Evolutionary conservation across 306 rosid species (phyloP), one percentile per base, ranked within the genome.

Genomic region (barrel medic (Medicago truncatula)): DNA sequence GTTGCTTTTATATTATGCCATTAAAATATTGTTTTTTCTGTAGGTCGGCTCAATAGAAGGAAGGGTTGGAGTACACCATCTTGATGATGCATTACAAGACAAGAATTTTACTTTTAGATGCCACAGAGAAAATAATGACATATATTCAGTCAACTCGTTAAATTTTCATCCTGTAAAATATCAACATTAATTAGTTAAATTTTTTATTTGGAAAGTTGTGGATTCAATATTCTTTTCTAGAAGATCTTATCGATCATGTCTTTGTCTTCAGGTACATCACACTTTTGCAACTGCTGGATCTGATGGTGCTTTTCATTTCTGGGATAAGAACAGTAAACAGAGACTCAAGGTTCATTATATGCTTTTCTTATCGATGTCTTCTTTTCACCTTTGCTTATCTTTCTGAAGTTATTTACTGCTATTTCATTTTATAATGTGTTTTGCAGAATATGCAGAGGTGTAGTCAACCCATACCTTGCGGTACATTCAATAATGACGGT

Each of bases 231-330:
- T 23, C 50, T 68, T 68, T 75, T 71, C 52, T 52, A 68, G 82
- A 56, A 49, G 71, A 40, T 72, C 85, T 75, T 40, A 36, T 50
- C 66, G 46, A 38, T n/a, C n/a, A n/a, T 67, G 53, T 38, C 63
- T 63, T 73, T 75, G 52, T 20, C 23, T 81, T 79, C 93, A 95
- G 99, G 67, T 92, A 67, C 95, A 92, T 86, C 99, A 92, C 83
- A 95, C 99, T 75, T 92, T 95, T 77, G 97, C 97, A 80, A 95
- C 99, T 53, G 89, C 99, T 9, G 99, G 99, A 50, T 95, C 97
- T 34, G 97, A 92, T 71, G 99, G 99, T 63, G 92, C 99, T 66
- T 92, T 90, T 82, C 90, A 95, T 84, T 92, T 95, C 90, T 92
- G 99, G 97, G 97, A 92, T 59, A 92, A 95, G 80, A 97, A 95